Evolutionary conservation across 352 stramenopile genomes (phyloP), one percentile per base, ranked within the genome.

Genomic region (Globisporangium radiosum): DNA sequence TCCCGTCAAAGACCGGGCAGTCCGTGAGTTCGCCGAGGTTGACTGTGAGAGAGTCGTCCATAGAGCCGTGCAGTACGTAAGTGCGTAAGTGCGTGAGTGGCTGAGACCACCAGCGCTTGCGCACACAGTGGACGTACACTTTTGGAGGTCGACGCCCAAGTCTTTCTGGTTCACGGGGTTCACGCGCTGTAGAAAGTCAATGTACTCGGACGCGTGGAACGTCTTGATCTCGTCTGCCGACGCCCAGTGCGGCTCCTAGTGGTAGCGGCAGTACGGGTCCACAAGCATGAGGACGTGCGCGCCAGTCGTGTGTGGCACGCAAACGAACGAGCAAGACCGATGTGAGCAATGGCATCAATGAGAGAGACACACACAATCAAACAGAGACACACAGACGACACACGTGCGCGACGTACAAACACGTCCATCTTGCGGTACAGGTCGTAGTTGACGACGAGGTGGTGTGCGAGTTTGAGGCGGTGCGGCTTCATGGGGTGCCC

Each of bases 351-450:
- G 42, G 47, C 2, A 43, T 55, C 42, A 53, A 42, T 13, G 47
- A 43, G 15, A 55, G 52, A 57, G 50, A 19, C 9, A 60, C 4
- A 57, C 19, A 36, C 7, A 50, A 4, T 8, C 4, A 51, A 36
- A 38, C 42, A 8, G 33, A 5, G 51, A 40, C 14, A 45, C 33
- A 19, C 5, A 14, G 7, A 5, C 1, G 37, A 19, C 49, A 10
- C 49, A 19, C 11, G 49, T 25, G 15, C 40, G 33, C 4, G 14
- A 73, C 77, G 33, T 79, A 95, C 85, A 81, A 99, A 99, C 45
- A 98, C 96, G 63, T 99, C 96, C 95, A 99, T 99, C 74, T 99
- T 96, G 52, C 92, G 90, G 74, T 99, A 99, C 19, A 99, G 72
- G 37, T 97, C 96, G 74, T 99, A 99, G 48, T 91, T 90, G n/a